Evolutionary conservation across 345 rosid species (phyloP).

Genomic region (Firmiana major): DNA sequence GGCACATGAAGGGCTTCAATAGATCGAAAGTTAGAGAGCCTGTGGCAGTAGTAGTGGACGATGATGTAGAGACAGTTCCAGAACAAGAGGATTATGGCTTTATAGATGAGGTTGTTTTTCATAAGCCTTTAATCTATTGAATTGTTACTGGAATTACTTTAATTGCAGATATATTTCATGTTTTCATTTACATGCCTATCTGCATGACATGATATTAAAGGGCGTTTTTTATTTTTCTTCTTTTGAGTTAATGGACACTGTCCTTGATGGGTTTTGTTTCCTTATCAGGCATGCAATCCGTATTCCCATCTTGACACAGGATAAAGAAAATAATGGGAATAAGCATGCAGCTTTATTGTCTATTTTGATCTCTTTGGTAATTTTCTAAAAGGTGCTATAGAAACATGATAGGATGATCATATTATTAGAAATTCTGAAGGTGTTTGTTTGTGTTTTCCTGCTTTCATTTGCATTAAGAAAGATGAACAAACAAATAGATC

Average conservation of each 20-base stretch:
- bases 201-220: neutral
- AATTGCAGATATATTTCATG: neutral
- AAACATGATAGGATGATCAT: neutral
- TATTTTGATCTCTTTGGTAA: neutral
- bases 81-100: conserved; percentile 39
- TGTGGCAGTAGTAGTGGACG: conserved; percentile 34
- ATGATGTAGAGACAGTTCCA: conserved; percentile 28
- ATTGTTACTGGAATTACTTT: neutral
- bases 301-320: neutral
- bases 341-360: neutral
- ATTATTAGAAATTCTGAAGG: neutral
- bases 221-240: neutral
- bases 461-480: conserved; percentile 2
- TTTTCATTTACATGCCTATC: neutral
- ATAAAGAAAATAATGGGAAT: neutral
- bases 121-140: neutral
- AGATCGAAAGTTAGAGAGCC: conserved; percentile 66
- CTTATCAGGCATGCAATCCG: neutral
- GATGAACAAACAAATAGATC: neutral
- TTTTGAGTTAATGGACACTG: neutral
- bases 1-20: conserved; percentile 82
- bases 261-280: neutral
- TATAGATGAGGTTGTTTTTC: conserved; percentile 50
- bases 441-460: neutral
- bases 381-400: neutral